Percentiles rank a stretch among this genome's conserved stretches.
Conservation (phyloP, 2,329 filamentous ascomycete genomes). For the Zarea fungicola region DNA sequence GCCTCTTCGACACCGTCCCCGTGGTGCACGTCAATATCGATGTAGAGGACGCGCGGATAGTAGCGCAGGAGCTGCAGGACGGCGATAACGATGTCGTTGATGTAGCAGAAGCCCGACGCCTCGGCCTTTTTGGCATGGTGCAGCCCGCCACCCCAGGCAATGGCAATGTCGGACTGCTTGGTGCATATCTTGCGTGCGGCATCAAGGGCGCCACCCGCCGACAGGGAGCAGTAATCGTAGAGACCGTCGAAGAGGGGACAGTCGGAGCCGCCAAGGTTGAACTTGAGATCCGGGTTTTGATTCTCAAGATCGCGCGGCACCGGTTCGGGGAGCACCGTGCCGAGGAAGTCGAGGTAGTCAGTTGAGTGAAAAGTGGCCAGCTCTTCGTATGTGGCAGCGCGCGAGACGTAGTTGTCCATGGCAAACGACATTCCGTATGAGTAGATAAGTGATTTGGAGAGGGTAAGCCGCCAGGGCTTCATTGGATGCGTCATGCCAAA, state of each 20-base stretch:
- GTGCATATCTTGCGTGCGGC: constrained; percentile 85
- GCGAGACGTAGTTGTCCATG: constrained; percentile 89
- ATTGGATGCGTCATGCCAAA: constrained; percentile 97
- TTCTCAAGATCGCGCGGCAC: constrained; percentile 61
- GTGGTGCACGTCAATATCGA: constrained; percentile 90
- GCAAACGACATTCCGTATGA: constrained; percentile 93
- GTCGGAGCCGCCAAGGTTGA: constrained; percentile 85
- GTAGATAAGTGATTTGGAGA: constrained; percentile 91
- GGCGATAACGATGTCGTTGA: constrained; percentile 95
- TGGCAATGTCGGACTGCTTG: constrained; percentile 86
- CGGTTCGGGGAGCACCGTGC: constrained; percentile 61
- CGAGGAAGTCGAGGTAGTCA: constrained; percentile 89
- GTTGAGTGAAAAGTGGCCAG: constrained; percentile 78
- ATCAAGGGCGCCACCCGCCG: constrained; percentile 84
- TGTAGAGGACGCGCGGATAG: constrained; percentile 83
- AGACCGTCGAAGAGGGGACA: constrained; percentile 96
- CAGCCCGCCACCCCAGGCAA: constrained; percentile 94
- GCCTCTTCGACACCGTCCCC: constrained; percentile 89
- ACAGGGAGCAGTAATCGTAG: constrained; percentile 91
- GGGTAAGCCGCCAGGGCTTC: constrained; percentile 95
- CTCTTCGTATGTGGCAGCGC: constrained; percentile 81
- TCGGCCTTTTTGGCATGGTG: constrained; percentile 95
- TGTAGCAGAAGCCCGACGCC: constrained; percentile 95
- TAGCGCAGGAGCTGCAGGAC: constrained; percentile 82
- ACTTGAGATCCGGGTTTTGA: constrained; percentile 60